A percentile compares a stretch with the other conserved stretches of the same genome.
Conservation (phyloP, 2,329 filamentous ascomycete species). For the Colletotrichum cordylinicola region DNA sequence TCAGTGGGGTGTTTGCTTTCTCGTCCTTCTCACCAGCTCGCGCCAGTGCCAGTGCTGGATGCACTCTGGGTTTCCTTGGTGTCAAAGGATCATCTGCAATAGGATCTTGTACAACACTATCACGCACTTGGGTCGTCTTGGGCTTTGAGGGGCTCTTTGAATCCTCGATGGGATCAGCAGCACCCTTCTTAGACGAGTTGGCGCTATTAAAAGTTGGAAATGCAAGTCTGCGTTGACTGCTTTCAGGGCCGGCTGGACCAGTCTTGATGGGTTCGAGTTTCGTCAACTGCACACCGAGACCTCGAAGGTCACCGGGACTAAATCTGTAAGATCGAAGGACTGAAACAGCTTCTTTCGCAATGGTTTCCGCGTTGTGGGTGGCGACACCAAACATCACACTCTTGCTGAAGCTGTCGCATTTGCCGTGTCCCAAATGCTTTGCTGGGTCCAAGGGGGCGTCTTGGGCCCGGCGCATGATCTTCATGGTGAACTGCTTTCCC, state of each 20-base stretch:
- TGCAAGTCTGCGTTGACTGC: conserved; percentile 79
- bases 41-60: conserved; percentile 59
- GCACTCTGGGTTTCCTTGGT: conserved; percentile 57
- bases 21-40: conserved; percentile 55
- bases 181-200: conserved; percentile 42
- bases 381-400: conserved; percentile 82
- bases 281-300: conserved; percentile 91
- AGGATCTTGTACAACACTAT: conserved; percentile 48
- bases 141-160: conserved; percentile 37
- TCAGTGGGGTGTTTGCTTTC: conserved; percentile 72
- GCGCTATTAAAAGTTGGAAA: conserved; percentile 65
- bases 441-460: conserved; percentile 90
- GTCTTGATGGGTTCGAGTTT: conserved; percentile 83
- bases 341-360: conserved; percentile 84
- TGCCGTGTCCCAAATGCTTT: conserved; percentile 94
- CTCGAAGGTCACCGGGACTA: conserved; percentile 89
- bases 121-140: conserved; percentile 31
- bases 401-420: conserved; percentile 94
- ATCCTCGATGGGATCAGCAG: conserved; percentile 59
- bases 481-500: conserved; percentile 88
- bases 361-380: conserved; percentile 73
- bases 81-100: conserved; percentile 62
- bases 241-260: conserved; percentile 60
- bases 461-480: conserved; percentile 86
- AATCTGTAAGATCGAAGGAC: conserved; percentile 84